phyloP scores from a whole-genome alignment of 768 basidiomycete genomes.

The Phlebiopsis gigantea region DNA sequence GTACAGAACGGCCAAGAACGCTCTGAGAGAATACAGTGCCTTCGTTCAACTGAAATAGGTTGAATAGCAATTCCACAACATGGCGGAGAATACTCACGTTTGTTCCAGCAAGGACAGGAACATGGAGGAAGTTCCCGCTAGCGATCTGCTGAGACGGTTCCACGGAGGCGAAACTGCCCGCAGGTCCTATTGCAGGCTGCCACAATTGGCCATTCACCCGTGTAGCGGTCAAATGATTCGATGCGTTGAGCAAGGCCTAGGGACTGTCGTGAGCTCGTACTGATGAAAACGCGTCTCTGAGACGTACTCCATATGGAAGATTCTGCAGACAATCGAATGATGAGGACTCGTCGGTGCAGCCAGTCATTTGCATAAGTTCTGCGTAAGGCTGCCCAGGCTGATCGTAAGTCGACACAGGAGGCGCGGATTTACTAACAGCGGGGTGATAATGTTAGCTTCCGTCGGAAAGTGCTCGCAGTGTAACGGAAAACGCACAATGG shows the following conservation, averaged over 20 bases:
- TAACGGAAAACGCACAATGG: slow-evolving; percentile 38
- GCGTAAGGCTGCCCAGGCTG: slow-evolving; percentile 23
- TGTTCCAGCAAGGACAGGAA: slow-evolving; percentile 51
- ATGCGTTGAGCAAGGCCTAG: slow-evolving; percentile 45
- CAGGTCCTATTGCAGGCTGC: slow-evolving; percentile 50
- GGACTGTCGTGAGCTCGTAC: slow-evolving; percentile 15
- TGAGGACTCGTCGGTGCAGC: slow-evolving; percentile 17
- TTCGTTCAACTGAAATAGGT: slow-evolving; percentile 37
- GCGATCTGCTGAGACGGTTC: slow-evolving; percentile 40
- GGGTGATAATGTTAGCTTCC: no score
- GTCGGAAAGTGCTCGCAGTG: no score
- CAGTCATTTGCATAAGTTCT: slow-evolving; percentile 13
- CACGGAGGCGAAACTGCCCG: slow-evolving; percentile 42
- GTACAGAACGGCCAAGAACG: slow-evolving; percentile 31
- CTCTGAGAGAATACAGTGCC: slow-evolving; percentile 38
- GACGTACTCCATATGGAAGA: slow-evolving; percentile 30
- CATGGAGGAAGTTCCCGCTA: slow-evolving; percentile 43
- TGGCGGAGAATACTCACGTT: slow-evolving; percentile 33
- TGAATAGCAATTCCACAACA: neutral
- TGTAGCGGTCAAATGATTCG: slow-evolving; percentile 38
- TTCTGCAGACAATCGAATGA: slow-evolving; percentile 23
- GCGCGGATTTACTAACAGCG: slow-evolving; percentile 39
- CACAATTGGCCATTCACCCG: slow-evolving; percentile 51
- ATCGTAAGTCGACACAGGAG: slow-evolving; percentile 22
- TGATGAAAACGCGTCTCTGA: slow-evolving; percentile 4